phyloP scores from a whole-genome alignment of 2,329 filamentous ascomycete species.

The Paraphaeosphaeria minitans region DNA sequence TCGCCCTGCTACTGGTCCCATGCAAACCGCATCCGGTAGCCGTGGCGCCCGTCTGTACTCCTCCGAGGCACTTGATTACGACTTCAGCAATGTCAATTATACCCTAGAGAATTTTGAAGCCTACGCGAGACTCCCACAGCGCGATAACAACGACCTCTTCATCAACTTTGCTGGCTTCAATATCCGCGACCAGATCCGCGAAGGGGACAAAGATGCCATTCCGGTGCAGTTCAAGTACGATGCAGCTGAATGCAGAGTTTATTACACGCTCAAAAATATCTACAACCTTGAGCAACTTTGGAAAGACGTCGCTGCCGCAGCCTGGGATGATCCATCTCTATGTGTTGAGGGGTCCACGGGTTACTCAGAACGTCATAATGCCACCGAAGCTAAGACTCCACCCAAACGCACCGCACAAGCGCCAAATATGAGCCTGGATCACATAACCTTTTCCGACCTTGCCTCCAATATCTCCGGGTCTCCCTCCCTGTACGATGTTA shows the following conservation, averaged over 20 bases:
- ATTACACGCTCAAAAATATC: constrained; percentile 43
- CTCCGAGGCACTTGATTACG: constrained; percentile 1
- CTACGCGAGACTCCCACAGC: constrained; percentile 11
- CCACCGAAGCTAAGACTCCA: not conserved
- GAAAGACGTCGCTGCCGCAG: constrained; percentile 41
- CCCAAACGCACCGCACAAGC: not conserved
- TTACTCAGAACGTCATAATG: constrained; percentile 14
- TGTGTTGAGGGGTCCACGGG: constrained; percentile 43
- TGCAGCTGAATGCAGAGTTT: constrained; percentile 48
- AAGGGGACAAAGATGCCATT: constrained; percentile 29
- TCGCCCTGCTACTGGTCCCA: constrained; percentile 41
- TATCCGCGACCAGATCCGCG: constrained; percentile 47
- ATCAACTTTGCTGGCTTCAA: constrained; percentile 38
- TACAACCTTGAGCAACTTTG: constrained; percentile 47
- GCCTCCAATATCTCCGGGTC: not conserved
- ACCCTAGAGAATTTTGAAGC: constrained; percentile 8
- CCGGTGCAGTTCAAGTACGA: constrained; percentile 48
- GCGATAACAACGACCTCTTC: constrained; percentile 26
- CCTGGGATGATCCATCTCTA: constrained; percentile 35
- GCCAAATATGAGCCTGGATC: not conserved
- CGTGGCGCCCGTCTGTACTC: constrained; percentile 3
- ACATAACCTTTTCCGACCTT: constrained; percentile 3
- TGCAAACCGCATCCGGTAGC: constrained; percentile 47
- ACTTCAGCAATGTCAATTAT: not conserved
- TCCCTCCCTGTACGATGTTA: not conserved